A percentile compares a stretch with the other conserved stretches of the same genome.
Conservation (phyloP, 177 flowering plant species). For the Vitis hybrid region DNA sequence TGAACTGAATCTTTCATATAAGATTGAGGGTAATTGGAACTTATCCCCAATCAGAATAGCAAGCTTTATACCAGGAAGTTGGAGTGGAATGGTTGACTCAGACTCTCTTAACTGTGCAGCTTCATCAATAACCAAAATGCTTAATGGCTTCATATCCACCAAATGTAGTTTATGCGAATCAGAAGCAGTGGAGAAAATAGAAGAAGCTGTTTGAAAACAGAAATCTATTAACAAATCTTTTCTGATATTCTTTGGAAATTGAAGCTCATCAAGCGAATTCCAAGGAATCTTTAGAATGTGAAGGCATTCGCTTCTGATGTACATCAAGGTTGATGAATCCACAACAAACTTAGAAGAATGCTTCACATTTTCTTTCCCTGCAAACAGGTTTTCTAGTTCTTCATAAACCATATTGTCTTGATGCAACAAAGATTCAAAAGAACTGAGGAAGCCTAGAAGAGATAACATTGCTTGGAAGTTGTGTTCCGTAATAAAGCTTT, state of each 20-base stretch:
- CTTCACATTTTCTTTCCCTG: no score
- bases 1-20: conserved; percentile 47
- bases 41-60: conserved; percentile 57
- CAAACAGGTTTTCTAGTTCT: no score
- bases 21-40: conserved; percentile 41
- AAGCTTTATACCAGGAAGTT: conserved; percentile 36
- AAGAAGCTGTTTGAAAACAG: conserved; percentile 17
- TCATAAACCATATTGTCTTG: no score
- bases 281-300: conserved; percentile 1
- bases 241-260: neutral
- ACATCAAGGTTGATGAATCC: neutral
- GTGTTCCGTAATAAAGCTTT: no score
- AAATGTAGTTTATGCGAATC: conserved; percentile 18
- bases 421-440: neutral
- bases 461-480: no score
- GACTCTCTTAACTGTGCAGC: conserved; percentile 57
- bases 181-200: conserved; percentile 39
- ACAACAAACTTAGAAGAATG: neutral
- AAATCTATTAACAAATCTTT: conserved; percentile 1
- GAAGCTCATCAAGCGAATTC: conserved; percentile 1
- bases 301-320: conserved; percentile 14
- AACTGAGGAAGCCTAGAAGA: neutral
- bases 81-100: conserved; percentile 50
- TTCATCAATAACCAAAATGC: conserved; percentile 38
- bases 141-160: conserved; percentile 9